Evolutionary conservation across 352 stramenopile species (phyloP), one percentile per base, ranked within the genome.

Genomic region (Phytophthora sp.): DNA sequence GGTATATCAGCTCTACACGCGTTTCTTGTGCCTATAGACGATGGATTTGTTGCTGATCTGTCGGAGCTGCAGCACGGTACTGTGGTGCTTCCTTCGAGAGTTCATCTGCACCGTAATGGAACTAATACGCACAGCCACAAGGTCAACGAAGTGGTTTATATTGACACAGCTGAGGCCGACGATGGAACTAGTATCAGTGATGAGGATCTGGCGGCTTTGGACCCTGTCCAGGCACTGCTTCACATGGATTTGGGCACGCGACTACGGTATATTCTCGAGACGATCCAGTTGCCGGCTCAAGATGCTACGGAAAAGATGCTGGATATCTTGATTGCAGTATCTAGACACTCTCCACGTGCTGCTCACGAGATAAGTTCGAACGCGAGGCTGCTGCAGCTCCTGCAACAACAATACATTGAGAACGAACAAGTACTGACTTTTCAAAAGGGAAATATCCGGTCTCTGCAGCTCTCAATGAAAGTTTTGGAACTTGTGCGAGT

Each of bases 221-320:
- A 92, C 47, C 78, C 82, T 1, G 71, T 89, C 0, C 83, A 92
- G 60, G 83, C 70, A 7, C 63, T 92, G 7, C 53, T 90, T 4
- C 64, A 74, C 30, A 90, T 88, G 76, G 80, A 89, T 54, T 46
- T 92, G 27, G 71, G 33, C 5, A 74, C 76, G 3, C 79, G 83
- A 1, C 44, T 90, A 21, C 63, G 73, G 12, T 89, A 83, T 47
- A 74, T 91, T 41, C 56, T 91, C 9, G 72, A 81, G 20, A 76
- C 54, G 2, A 75, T 87, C 38, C 64, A 83, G 44, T 56, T 89
- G 18, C 74, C 69, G 1, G 76, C 83, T 38, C 65, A 79, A 54
- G 45, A 64, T 21, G 66, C 70, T 7, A 73, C 60, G 0, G 76
- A 79, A 52, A 84, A 86, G 53, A 76, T 92, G 47, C 66, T 92